These are phyloP conservation scores for Claviceps arundinis DNA, from an alignment of 2,329 filamentous ascomycete genomes.

Conservation along the genomic window DNA sequence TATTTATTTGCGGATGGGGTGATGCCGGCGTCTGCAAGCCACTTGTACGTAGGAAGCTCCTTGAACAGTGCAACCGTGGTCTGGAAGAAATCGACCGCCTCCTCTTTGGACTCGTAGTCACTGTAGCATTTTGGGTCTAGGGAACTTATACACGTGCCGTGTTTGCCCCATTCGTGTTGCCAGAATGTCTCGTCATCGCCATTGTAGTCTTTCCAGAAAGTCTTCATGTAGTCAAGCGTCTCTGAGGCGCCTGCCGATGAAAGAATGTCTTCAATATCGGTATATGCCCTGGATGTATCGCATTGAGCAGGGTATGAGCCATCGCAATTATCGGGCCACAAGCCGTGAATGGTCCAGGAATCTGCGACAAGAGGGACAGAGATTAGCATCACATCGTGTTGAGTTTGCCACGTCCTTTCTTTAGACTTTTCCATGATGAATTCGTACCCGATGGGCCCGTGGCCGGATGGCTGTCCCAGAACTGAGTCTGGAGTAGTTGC, in stretches of 20 bases:
- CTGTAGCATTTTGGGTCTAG: conserved; percentile 54
- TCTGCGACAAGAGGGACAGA: conserved; percentile 23
- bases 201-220: conserved; percentile 57
- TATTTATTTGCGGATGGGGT: conserved; percentile 37
- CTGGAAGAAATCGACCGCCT: conserved; percentile 57
- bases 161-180: conserved; percentile 65
- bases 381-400: not conserved
- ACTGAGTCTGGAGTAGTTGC: conserved; percentile 59
- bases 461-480: conserved; percentile 57
- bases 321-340: conserved; percentile 55
- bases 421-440: not conserved
- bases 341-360: conserved; percentile 62
- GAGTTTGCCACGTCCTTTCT: not conserved
- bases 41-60: conserved; percentile 50
- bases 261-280: conserved; percentile 52
- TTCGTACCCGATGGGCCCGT: conserved; percentile 39
- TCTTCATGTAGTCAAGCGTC: conserved; percentile 52
- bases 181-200: conserved; percentile 53
- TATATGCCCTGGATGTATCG: conserved; percentile 46
- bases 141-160: conserved; percentile 58
- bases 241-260: conserved; percentile 35
- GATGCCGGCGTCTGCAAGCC: conserved; percentile 48
- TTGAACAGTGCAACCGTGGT: conserved; percentile 53
- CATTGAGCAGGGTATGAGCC: conserved; percentile 56
- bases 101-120: conserved; percentile 44